A percentile compares a stretch with the other conserved stretches of the same genome.
These are phyloP conservation scores for Neotropicomus parvogracilis DNA, from an alignment of 1,284 basidiomycete species.

Conservation along the genomic window DNA sequence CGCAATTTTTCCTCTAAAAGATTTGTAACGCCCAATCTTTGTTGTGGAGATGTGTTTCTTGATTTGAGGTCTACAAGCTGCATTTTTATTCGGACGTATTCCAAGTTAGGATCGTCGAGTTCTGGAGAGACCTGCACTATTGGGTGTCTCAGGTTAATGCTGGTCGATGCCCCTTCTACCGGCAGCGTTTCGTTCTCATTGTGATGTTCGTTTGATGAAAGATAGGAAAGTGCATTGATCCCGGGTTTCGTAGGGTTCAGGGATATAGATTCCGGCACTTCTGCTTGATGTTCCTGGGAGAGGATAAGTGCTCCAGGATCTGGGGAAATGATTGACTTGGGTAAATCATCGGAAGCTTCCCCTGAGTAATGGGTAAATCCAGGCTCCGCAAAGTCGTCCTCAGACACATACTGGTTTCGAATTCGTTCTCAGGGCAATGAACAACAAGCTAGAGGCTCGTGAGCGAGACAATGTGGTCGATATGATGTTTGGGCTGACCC, in stretches of 20 bases:
- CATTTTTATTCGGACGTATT: slow-evolving; percentile 61
- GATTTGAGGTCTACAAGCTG: slow-evolving; percentile 44
- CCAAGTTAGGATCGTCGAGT: slow-evolving; percentile 55
- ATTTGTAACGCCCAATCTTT: slow-evolving; percentile 3
- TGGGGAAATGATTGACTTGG: slow-evolving; percentile 4
- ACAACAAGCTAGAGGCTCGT: slow-evolving; percentile 56
- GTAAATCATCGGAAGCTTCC: slow-evolving; percentile 6
- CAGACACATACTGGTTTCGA: slow-evolving; percentile 36
- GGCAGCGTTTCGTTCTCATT: slow-evolving; percentile 14
- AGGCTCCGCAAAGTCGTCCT: not conserved
- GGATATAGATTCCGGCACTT: not conserved
- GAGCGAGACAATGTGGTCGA: slow-evolving; percentile 4
- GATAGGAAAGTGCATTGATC: slow-evolving; percentile 39
- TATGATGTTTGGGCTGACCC: slow-evolving; percentile 53
- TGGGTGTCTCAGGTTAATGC: slow-evolving; percentile 13
- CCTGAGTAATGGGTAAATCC: slow-evolving; percentile 11
- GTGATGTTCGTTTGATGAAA: slow-evolving; percentile 28
- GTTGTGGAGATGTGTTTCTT: slow-evolving; percentile 1
- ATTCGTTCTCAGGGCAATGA: slow-evolving; percentile 65
- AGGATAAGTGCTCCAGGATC: not conserved
- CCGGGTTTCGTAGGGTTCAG: slow-evolving; percentile 27
- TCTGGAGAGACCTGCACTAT: slow-evolving; percentile 35
- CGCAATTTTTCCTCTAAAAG: slow-evolving; percentile 52
- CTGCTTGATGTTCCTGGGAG: slow-evolving; percentile 5
- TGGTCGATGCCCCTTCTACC: slow-evolving; percentile 16